Evolutionary conservation across 2,329 filamentous ascomycete genomes (phyloP), one percentile per base, ranked within the genome.

Genomic region (Exophiala viscosa): DNA sequence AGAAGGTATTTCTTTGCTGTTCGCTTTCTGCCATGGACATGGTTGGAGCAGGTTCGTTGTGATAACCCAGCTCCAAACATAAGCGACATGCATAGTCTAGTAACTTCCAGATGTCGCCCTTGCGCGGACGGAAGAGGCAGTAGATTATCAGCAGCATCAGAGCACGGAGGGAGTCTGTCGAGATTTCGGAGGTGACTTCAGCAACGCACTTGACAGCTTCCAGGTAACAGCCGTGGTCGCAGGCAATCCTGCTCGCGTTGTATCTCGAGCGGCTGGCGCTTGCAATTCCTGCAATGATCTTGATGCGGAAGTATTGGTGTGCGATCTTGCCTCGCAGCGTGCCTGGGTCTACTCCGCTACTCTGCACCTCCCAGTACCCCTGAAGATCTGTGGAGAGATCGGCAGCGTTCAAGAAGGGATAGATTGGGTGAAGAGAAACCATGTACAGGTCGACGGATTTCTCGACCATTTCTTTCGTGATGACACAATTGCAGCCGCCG

Each of bases 11-110:
- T 32, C 53, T 43, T 20, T 55, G 33, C 28, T 33, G 52, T 39
- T 54, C 47, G 43, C 34, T 18, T 5, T 39, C 45, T 14, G 50
- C 52, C 10, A 18, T 45, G 36, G 53, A 34, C 7, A 44, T 11
- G 3, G 35, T 33, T 11, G 31, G 40, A 15, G 50, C 52, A 13
- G 40, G 41, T 31, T 65, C 64, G 1, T 62, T 62, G 52, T 64
- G 63, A 39, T 64, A 65, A 18, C 63, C 64, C 20, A 65, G 55
- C 46, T 66, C 64, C 7, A 65, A 48, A 10, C 50, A 53, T 6
- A 61, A 32, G 8, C 59, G 50, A 17, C 57, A 61, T 9, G 57
- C 59, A 44, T 50, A 54, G 34, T 54, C 51, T 4, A 54, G 28
- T n/a, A 54, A 31, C 15, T 45, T 50, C 51, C 51, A 54, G 6